Base-by-base conservation (phyloP, 179 eudicot species). In the Silene noctiflora region DNA sequence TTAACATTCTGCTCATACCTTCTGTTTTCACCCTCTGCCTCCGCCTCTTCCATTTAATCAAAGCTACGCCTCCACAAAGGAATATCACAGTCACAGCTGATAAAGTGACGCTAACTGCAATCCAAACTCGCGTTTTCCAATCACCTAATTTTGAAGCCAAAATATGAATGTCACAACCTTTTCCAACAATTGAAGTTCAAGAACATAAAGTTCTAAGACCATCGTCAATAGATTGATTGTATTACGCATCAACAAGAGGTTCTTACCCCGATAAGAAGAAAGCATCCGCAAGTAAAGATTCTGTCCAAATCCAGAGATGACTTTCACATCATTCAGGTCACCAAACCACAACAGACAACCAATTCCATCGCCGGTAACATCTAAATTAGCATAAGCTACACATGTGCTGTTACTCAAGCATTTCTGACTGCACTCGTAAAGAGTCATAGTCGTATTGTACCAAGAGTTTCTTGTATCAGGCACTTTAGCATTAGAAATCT, bases 321-420 rank as follows among this genome's bases (percentile, higher is more conserved):
- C 64, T 46, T 70, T 70, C 2, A 69, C n/a, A 70, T 77, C 80
- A 13, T 19, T 70, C 21, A 77, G 25, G 22, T 17, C 29, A 46
- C 59, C 59, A 44, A 61, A 58, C 80, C 80, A 77, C 31, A 77
- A 9, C 75, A 77, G 70, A 29, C 80, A 77, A 19, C 80, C 75
- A 25, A 31, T 60, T 19, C 44, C 69, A 10, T 35, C 78, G 0
- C 0, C 19, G 20, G 61, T 77, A 2, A 77, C 61, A 71, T 77
- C 75, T 55, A 77, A 60, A 77, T 10, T 77, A 69, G 80, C 63
- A 77, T 77, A 77, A 11, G 75, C 80, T 10, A 77, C 69, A 62
- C 80, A 71, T 1, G 80, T 70, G 42, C 69, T 61, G 16, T 71
- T 77, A 48, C 1, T 11, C 51, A 77, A 48, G 64, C 80, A 77